Percentiles rank a stretch among this genome's conserved stretches.
These are phyloP conservation scores for Teunomyces gatunensis DNA, from an alignment of 805 yeast genomes.

Conservation along the genomic window DNA sequence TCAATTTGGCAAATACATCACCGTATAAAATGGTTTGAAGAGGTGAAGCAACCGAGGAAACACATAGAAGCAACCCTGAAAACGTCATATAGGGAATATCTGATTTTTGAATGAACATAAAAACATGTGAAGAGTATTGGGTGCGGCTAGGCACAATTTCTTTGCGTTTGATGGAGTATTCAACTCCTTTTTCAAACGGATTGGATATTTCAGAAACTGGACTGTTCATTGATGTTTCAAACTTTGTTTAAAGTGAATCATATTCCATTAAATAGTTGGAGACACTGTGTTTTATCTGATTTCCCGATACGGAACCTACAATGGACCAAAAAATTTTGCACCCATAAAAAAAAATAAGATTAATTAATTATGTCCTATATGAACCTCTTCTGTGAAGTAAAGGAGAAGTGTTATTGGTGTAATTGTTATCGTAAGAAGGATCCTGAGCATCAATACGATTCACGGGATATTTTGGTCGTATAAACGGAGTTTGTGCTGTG, in stretches of 20 bases:
- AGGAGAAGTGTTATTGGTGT: slow-evolving; percentile 1
- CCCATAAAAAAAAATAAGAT: background rate
- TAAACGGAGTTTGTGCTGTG: background rate
- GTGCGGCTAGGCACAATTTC: background rate
- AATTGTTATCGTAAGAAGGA: slow-evolving; percentile 1
- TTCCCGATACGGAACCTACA: slow-evolving; percentile 9
- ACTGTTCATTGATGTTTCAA: background rate
- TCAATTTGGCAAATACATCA: slow-evolving; percentile 46
- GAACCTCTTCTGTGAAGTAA: slow-evolving; percentile 1
- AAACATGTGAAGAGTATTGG: slow-evolving; percentile 6
- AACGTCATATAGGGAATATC: slow-evolving; percentile 19
- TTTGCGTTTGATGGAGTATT: background rate
- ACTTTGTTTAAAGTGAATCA: background rate
- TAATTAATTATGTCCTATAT: background rate
- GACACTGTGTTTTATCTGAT: slow-evolving; percentile 3
- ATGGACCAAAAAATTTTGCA: slow-evolving; percentile 5
- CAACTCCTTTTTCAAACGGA: background rate
- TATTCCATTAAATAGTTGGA: background rate
- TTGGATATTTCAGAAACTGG: background rate
- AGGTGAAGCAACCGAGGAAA: slow-evolving; percentile 59
- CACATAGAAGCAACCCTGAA: slow-evolving; percentile 38
- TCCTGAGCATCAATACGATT: background rate
- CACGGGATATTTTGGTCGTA: background rate
- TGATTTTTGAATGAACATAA: slow-evolving; percentile 18
- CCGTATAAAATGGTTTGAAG: slow-evolving; percentile 66